Percentiles rank a stretch among this genome's conserved stretches.
Evolutionary conservation across 1,284 basidiomycete genomes (phyloP).

Genomic region (Coniferiporia weirii): DNA sequence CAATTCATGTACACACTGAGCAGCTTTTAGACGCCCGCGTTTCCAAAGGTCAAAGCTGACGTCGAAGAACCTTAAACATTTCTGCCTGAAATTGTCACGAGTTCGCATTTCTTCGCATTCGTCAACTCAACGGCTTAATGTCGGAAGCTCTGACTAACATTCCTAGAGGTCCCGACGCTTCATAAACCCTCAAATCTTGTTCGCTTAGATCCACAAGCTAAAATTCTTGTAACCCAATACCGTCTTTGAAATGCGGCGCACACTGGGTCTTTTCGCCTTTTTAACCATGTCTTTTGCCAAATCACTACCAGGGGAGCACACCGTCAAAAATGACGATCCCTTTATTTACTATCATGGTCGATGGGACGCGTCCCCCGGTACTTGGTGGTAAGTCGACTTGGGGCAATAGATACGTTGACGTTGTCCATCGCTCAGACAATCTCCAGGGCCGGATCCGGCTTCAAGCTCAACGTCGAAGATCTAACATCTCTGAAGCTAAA

Average conservation of each 20-base stretch:
- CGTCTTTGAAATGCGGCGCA: not conserved
- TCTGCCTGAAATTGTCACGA: not conserved
- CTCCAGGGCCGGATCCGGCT: conserved; percentile 48
- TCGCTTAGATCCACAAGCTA: not conserved
- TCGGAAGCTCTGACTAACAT: not conserved
- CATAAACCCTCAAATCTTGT: not conserved
- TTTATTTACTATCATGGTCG: conserved; percentile 34
- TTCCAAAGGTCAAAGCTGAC: not conserved
- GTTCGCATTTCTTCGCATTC: not conserved
- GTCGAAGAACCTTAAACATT: not conserved
- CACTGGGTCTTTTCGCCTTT: not conserved
- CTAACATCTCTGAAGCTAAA: conserved; percentile 41
- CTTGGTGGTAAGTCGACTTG: conserved; percentile 33
- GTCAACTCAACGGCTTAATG: not conserved
- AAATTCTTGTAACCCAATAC: not conserved
- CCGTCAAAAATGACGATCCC: conserved; percentile 28
- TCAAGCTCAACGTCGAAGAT: conserved; percentile 45
- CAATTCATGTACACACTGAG: not conserved
- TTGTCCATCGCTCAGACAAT: not conserved
- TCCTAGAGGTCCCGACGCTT: not conserved
- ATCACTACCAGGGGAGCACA: conserved; percentile 2
- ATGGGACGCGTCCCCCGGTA: conserved; percentile 35
- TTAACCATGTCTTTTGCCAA: not conserved
- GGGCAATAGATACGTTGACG: not conserved
- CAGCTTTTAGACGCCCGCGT: not conserved